phyloP scores from a whole-genome alignment of 1,284 basidiomycete species.

The Puccinia polysora region DNA sequence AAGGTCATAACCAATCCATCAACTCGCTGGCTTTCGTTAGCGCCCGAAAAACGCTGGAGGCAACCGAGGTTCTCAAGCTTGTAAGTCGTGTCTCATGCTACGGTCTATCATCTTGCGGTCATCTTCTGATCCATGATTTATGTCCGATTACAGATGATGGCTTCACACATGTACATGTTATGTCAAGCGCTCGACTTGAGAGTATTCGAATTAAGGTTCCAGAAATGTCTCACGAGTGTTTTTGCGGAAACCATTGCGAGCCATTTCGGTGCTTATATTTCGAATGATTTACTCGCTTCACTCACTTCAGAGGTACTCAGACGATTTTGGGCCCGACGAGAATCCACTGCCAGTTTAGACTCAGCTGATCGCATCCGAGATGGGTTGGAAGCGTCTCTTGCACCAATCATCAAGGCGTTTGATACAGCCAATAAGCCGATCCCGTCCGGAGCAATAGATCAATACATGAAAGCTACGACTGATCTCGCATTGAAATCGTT shows the following conservation, averaged over 20 bases:
- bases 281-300: background rate
- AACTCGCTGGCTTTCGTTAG: constrained; percentile 76
- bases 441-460: background rate
- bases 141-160: constrained; percentile 22
- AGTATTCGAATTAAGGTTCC: constrained; percentile 13
- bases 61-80: constrained; percentile 70
- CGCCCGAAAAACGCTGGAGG: constrained; percentile 68
- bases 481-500: background rate
- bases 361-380: background rate
- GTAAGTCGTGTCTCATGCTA: constrained; percentile 24
- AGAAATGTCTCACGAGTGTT: background rate
- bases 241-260: background rate
- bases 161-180: constrained; percentile 34
- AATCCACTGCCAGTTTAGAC: constrained; percentile 24
- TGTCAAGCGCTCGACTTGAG: constrained; percentile 41
- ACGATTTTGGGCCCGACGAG: constrained; percentile 3
- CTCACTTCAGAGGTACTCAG: background rate
- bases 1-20: constrained; percentile 70
- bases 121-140: background rate
- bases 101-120: background rate
- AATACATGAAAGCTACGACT: background rate
- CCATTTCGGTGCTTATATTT: background rate
- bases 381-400: background rate
- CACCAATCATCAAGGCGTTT: background rate
- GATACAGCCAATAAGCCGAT: background rate